phyloP scores from a whole-genome alignment of 495 filamentous ascomycete species.

The Penicillium cataractarum region DNA sequence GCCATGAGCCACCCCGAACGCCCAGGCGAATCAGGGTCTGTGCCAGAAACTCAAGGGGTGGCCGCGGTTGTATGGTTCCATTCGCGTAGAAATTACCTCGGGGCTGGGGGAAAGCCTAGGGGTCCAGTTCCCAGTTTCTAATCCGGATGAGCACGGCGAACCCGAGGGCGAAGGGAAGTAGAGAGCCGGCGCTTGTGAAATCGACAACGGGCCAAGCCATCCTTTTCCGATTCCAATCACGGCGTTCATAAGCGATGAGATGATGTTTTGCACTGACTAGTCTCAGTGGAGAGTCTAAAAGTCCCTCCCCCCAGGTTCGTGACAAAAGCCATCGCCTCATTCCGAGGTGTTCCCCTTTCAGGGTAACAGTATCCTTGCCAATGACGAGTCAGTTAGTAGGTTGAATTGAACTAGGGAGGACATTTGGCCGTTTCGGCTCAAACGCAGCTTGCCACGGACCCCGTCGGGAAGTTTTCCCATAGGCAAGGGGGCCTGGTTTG shows the following conservation, averaged over 20 bases:
- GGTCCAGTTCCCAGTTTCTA: background rate
- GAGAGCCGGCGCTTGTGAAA: background rate
- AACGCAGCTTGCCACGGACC: slow-evolving; percentile 17
- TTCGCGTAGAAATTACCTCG: slow-evolving; percentile 9
- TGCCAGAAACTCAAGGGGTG: background rate
- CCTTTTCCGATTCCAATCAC: slow-evolving; percentile 3
- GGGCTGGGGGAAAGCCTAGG: background rate
- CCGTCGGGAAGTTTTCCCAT: slow-evolving; percentile 27
- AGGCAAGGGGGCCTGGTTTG: slow-evolving; percentile 14
- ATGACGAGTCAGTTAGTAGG: background rate
- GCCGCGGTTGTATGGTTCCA: slow-evolving; percentile 10
- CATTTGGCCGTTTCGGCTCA: background rate
- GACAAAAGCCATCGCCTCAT: background rate
- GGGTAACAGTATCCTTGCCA: background rate
- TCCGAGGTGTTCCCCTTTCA: background rate
- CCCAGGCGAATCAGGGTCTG: slow-evolving; percentile 13
- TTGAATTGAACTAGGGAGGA: background rate
- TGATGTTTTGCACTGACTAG: slow-evolving; percentile 8
- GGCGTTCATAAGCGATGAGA: background rate
- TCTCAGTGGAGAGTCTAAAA: slow-evolving; percentile 11
- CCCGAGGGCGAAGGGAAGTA: background rate
- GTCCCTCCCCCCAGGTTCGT: background rate
- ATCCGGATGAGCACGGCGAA: slow-evolving; percentile 2
- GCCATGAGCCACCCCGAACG: slow-evolving; percentile 20
- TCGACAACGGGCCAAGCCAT: slow-evolving; percentile 5